Conservation (phyloP, 2,329 filamentous ascomycete species). For the Pseudogymnoascus sp. region DNA sequence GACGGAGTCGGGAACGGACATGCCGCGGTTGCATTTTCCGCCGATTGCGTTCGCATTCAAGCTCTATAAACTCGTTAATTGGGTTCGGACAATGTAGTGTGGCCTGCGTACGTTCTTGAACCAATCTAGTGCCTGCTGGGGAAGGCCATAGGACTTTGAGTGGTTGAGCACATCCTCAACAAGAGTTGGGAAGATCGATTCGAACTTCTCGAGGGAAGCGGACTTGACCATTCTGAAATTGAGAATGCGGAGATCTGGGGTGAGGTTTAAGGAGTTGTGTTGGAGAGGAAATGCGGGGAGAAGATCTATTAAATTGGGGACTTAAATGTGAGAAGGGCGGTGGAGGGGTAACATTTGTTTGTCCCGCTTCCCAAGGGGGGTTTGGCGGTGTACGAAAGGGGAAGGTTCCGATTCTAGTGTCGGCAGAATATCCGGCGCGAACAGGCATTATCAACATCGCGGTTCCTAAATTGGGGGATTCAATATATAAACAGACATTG, state of each 20-base stretch:
- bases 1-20: constrained; percentile 90
- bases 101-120: constrained; percentile 60
- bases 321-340: background rate
- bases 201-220: constrained; percentile 76
- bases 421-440: constrained; percentile 6
- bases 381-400: background rate
- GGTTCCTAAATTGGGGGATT: constrained; percentile 1
- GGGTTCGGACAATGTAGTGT: background rate
- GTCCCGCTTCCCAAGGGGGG: background rate
- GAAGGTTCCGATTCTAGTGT: background rate
- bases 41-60: constrained; percentile 81
- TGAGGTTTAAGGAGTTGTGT: constrained; percentile 14
- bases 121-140: constrained; percentile 73
- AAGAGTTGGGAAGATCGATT: constrained; percentile 79
- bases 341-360: constrained; percentile 6
- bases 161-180: constrained; percentile 72
- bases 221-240: constrained; percentile 52
- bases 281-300: constrained; percentile 7
- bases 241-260: background rate
- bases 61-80: constrained; percentile 42
- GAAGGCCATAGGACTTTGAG: constrained; percentile 73
- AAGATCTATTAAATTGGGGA: constrained; percentile 3
- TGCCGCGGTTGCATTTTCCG: constrained; percentile 97
- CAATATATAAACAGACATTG: background rate
- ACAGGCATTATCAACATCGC: constrained; percentile 9